Evolutionary conservation across 495 filamentous ascomycete species (phyloP), one percentile per base, ranked within the genome.

Genomic region (Penicillium canariense): DNA sequence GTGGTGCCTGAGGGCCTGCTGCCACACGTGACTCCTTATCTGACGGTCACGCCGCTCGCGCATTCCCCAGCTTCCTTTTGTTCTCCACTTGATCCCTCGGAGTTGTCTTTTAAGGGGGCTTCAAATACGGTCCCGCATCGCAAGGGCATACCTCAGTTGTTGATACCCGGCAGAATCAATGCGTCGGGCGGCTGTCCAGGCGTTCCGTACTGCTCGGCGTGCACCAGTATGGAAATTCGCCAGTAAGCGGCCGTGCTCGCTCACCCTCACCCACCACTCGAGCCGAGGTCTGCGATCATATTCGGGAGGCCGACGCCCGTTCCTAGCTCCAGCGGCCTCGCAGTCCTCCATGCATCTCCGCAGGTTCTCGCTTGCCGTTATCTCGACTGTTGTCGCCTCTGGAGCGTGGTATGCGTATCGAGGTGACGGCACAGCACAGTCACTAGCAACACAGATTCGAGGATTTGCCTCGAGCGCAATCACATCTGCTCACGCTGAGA

Each of bases 341-440:
- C 69, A 76, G 10, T 80, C 83, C 27, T 82, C 84, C 11, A 88
- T 88, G 84, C 78, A 84, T 70, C 58, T 87, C 32, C 83, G 84
- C 26, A 79, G 77, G 52, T 82, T 87, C 61, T 84, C 84, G 0
- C 66, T 83, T 44, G 84, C 84, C 46, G 63, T 84, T 27, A 76
- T 85, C 17, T 84, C 84, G 17, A 77, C 81, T 18, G 74, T 83
- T 14, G 81, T 87, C 31, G 84, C 81, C 31, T 83, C 80, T 40
- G 84, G 85, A 26, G 84, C 84, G 50, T 88, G 81, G 78, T 87
- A 85, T 64, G 75, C 79, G 27, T 85, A 84, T 65, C 79, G 78
- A 56, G 71, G 73, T 10, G 70, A 72, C 57, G 65, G 46, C 38
- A 60, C 40, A 20, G 49, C 56, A 28, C 63, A 58, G 42, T 68